Conservation (phyloP, 148 eudicot genomes). For the Diospyros lotus region DNA sequence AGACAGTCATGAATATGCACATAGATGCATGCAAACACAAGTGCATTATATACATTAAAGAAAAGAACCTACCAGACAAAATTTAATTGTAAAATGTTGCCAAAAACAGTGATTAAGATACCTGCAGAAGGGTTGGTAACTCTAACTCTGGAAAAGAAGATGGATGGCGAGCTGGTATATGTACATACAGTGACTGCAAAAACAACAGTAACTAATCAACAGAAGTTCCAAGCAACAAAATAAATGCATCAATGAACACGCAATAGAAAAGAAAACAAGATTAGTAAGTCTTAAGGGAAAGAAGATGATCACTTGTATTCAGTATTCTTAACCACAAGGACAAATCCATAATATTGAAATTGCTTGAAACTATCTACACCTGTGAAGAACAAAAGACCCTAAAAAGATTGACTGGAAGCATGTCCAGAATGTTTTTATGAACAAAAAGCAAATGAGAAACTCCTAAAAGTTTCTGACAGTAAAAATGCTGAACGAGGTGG, state of each 20-base stretch:
- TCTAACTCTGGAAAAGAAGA: slow-evolving; percentile 90
- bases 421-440: neutral
- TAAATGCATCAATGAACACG: neutral
- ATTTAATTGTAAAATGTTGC: neutral
- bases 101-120: slow-evolving; percentile 15
- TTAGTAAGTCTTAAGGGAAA: neutral
- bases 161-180: slow-evolving; percentile 84
- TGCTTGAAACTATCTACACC: neutral
- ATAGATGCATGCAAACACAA: too few species aligned
- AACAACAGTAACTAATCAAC: slow-evolving; percentile 19
- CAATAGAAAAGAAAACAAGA: neutral
- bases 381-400: neutral
- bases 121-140: slow-evolving; percentile 94
- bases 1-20: too few species aligned
- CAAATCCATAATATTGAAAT: neutral
- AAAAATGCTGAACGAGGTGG: neutral
- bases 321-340: neutral
- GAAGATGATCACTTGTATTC: neutral
- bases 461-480: neutral
- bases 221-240: slow-evolving; percentile 8
- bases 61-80: neutral
- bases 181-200: slow-evolving; percentile 84
- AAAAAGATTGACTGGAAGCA: neutral
- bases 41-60: neutral
- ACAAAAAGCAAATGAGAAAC: neutral